Evolutionary conservation across 2,329 filamentous ascomycete genomes (phyloP).

Genomic region (Colletotrichum truncatum): DNA sequence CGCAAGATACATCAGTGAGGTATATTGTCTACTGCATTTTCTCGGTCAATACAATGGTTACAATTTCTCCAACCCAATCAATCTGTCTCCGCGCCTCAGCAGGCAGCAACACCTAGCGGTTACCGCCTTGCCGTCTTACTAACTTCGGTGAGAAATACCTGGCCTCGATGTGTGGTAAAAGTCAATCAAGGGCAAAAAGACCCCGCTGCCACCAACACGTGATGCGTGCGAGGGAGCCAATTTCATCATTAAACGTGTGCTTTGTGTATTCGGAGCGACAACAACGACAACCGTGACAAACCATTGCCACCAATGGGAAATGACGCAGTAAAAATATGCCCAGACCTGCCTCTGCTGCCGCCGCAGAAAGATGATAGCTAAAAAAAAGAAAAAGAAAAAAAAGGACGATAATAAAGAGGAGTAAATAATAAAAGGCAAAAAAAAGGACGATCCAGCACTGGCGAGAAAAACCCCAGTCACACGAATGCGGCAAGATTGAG

Average conservation of each 20-base stretch:
- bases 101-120: background rate
- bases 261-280: background rate
- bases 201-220: too few species aligned
- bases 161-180: background rate
- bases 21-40: too few species aligned
- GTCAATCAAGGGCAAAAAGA: background rate
- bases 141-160: background rate
- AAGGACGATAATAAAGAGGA: too few species aligned
- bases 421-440: background rate
- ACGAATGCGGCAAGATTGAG: slow-evolving; percentile 16
- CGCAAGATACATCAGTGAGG: too few species aligned
- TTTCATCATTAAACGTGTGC: slow-evolving; percentile 5
- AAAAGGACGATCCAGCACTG: background rate
- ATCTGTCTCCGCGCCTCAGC: too few species aligned
- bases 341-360: background rate
- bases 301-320: background rate
- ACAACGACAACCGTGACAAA: background rate
- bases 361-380: too few species aligned
- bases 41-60: too few species aligned
- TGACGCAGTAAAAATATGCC: slow-evolving; percentile 1
- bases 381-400: background rate
- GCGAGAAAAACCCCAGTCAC: background rate
- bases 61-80: background rate
- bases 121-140: background rate
- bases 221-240: too few species aligned